These are phyloP conservation scores for Juncus inflexus DNA, from an alignment of 176 grass and related monocot species.

Conservation along the genomic window DNA sequence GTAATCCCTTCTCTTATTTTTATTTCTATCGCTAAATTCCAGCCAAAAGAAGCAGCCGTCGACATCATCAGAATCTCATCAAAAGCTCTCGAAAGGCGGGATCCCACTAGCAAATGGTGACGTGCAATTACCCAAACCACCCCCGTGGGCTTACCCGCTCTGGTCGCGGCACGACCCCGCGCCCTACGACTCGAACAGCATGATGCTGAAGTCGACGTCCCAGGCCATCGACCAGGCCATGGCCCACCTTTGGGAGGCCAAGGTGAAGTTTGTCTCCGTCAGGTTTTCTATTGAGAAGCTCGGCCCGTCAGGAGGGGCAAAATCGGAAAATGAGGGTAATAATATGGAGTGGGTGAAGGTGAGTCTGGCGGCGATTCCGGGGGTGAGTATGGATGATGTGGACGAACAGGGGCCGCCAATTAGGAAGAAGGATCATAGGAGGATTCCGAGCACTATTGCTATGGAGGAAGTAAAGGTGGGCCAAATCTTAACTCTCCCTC, in stretches of 20 bases:
- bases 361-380: conserved; percentile 71
- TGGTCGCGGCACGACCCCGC: conserved; percentile 66
- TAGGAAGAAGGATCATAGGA: conserved; percentile 78
- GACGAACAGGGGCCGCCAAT: conserved; percentile 59
- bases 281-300: conserved; percentile 85
- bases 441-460: conserved; percentile 95
- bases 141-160: conserved; percentile 97
- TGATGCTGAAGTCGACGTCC: conserved; percentile 78
- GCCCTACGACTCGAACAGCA: conserved; percentile 83
- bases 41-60: no score
- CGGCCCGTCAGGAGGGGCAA: conserved; percentile 43
- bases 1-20: no score
- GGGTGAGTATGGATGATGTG: conserved; percentile 93
- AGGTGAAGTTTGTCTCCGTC: conserved; percentile 91
- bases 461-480: conserved; percentile 99
- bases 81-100: conserved; percentile 80
- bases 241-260: conserved; percentile 89
- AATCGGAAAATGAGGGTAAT: conserved; percentile 29
- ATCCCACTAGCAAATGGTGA: conserved; percentile 98
- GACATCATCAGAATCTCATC: conserved; percentile 62
- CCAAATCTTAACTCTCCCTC: not conserved
- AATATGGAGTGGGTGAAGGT: conserved; percentile 80
- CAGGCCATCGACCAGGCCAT: conserved; percentile 97
- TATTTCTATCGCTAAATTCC: no score
- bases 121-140: conserved; percentile 86